Percentiles rank a stretch among this genome's conserved stretches.
Conservation (phyloP, 164 flowering plant species). For the Buxus sempervirens region DNA sequence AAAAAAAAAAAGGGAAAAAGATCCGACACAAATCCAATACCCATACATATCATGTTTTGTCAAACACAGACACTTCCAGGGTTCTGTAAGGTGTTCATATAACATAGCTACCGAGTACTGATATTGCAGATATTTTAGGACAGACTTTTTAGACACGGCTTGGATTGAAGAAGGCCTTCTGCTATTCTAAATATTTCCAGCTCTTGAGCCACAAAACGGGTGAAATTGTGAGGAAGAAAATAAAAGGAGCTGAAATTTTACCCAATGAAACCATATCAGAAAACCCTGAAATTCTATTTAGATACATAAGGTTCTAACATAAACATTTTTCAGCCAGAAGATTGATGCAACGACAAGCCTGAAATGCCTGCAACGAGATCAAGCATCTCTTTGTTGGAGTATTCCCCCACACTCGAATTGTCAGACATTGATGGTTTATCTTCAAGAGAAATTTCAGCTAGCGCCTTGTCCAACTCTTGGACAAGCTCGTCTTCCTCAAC, state of each 20-base stretch:
- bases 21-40: too few species aligned
- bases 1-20: too few species aligned
- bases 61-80: too few species aligned
- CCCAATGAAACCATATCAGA: neutral
- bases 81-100: too few species aligned
- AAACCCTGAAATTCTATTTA: neutral
- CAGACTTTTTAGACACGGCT: too few species aligned
- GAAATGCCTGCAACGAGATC: conserved; percentile 45
- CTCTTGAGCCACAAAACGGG: too few species aligned
- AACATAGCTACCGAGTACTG: too few species aligned
- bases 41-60: too few species aligned
- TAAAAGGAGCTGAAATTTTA: neutral
- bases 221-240: too few species aligned
- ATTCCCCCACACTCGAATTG: conserved; percentile 14
- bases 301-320: neutral
- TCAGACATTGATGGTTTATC: conserved; percentile 11
- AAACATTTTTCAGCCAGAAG: conserved; percentile 4
- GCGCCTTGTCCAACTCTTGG: conserved; percentile 38
- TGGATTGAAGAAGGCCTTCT: too few species aligned
- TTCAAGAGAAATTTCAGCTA: conserved; percentile 21
- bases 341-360: conserved; percentile 38
- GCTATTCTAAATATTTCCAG: too few species aligned
- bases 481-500: conserved; percentile 45
- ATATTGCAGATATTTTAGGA: too few species aligned
- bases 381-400: conserved; percentile 20